Base-by-base conservation (phyloP, 371 early-diverging fungal genomes). In the Batrachochytrium dendrobatidis region DNA sequence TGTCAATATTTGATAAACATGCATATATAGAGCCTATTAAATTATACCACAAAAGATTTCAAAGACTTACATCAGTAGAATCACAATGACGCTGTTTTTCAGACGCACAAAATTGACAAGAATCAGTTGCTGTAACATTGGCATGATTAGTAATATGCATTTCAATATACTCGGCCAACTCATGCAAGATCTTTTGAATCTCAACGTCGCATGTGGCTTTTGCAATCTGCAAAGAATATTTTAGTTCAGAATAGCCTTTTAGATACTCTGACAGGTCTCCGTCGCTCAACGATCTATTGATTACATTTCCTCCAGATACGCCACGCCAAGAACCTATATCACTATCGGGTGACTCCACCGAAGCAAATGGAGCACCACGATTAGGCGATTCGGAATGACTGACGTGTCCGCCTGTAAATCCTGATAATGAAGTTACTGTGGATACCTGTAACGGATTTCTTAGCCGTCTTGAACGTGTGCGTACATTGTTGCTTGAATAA, bases 141-240 rank as follows among this genome's bases (percentile, higher is more conserved):
- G n/a, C n/a, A n/a, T n/a, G n/a, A n/a, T n/a, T n/a, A n/a, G n/a
- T n/a, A n/a, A 39, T 65, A 1, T 76, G 80, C 30, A 71, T 75
- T 60, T 89, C 88, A 7, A 86, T 86, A 48, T 79, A 83, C 53
- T 85, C 84, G 45, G 84, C 84, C 15, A 90, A 65, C 18, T 85
- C 88, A 39, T 82, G 76, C 52, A 88, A 83, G 55, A 90, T 84
- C 22, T 75, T 68, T n/a, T 83, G 70, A 25, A 87, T 66, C 22
- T 73, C 73, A 45, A 75, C 72, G 56, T 79, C 72, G 65, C 79
- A 79, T 1, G 65, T 68, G 0, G 49, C 55, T 56, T 79, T 76
- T 2, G 73, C 76, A 7, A 75, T 65, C 10, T 62, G 50, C 29
- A 79, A 58, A 4, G 66, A 67, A 50, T 67, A 62, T 53, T 64